These are phyloP conservation scores for Yamadazyma akitaensis DNA, from an alignment of 805 yeast species.

Conservation along the genomic window DNA sequence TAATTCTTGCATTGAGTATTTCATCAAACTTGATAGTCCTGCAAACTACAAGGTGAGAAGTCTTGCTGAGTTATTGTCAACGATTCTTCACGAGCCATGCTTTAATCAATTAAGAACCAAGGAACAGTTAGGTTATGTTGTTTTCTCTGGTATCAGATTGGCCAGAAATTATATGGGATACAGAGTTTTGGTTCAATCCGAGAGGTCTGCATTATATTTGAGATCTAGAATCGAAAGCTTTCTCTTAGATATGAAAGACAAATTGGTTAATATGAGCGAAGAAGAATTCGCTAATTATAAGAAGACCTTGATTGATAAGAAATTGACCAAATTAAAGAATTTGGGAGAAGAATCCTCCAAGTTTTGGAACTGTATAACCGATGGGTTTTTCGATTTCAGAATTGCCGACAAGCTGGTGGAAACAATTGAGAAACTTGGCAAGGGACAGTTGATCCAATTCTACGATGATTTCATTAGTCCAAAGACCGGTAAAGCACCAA, in stretches of 20 bases:
- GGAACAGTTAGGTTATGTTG: conserved; percentile 94
- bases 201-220: conserved; percentile 67
- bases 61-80: conserved; percentile 62
- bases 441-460: conserved; percentile 55
- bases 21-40: conserved; percentile 59
- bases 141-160: conserved; percentile 68
- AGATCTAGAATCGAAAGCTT: conserved; percentile 75
- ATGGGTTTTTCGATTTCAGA: conserved; percentile 77
- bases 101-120: conserved; percentile 87
- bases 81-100: conserved; percentile 80
- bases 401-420: conserved; percentile 56
- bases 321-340: conserved; percentile 71
- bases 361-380: conserved; percentile 63
- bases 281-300: conserved; percentile 70
- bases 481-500: conserved; percentile 34
- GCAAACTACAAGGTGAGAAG: conserved; percentile 35
- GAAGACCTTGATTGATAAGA: conserved; percentile 61
- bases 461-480: conserved; percentile 35
- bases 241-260: conserved; percentile 44
- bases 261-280: conserved; percentile 48
- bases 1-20: conserved; percentile 81
- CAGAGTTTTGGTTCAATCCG: conserved; percentile 80
- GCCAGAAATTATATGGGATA: conserved; percentile 72
- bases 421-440: conserved; percentile 49
- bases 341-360: conserved; percentile 69